Conservation (phyloP, 2,329 filamentous ascomycete genomes). For the Cercospora zeae-maydis region DNA sequence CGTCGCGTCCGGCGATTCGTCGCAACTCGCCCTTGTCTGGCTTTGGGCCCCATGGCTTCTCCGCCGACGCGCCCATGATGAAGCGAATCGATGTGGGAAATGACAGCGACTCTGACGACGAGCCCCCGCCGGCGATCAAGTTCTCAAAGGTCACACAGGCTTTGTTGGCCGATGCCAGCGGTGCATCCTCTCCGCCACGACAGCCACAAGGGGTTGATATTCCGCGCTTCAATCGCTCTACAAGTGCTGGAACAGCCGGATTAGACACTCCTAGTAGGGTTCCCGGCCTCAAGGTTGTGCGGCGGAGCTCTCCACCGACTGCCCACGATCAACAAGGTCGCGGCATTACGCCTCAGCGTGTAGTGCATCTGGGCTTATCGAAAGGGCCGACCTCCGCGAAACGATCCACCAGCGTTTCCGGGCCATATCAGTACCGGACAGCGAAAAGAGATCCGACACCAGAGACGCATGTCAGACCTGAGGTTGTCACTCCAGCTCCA, state of each 20-base stretch:
- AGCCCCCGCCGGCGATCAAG: slow-evolving; percentile 84
- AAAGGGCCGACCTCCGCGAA: slow-evolving; percentile 33
- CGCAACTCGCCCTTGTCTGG: slow-evolving; percentile 48
- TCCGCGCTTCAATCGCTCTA: slow-evolving; percentile 30
- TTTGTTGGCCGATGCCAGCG: slow-evolving; percentile 61
- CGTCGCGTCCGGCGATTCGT: slow-evolving; percentile 34
- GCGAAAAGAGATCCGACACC: slow-evolving; percentile 35
- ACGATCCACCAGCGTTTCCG: slow-evolving; percentile 34
- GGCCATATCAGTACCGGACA: slow-evolving; percentile 32
- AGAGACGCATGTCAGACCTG: slow-evolving; percentile 26
- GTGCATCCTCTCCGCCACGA: slow-evolving; percentile 54
- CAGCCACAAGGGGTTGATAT: slow-evolving; percentile 40
- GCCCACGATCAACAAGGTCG: slow-evolving; percentile 18
- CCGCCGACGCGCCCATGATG: slow-evolving; percentile 45
- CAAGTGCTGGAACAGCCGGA: slow-evolving; percentile 28
- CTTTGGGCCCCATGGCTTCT: slow-evolving; percentile 46
- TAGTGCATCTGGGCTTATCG: slow-evolving; percentile 33
- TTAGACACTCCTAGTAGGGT: slow-evolving; percentile 38
- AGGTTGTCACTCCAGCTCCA: slow-evolving; percentile 37
- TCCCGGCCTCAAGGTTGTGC: slow-evolving; percentile 36
- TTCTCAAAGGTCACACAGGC: slow-evolving; percentile 90
- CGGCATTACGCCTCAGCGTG: slow-evolving; percentile 35
- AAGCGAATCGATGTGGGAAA: slow-evolving; percentile 62
- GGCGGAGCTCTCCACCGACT: slow-evolving; percentile 34
- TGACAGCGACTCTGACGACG: slow-evolving; percentile 85